These are phyloP conservation scores for Linnemannia elongata DNA, from an alignment of 192 early-diverging fungal species.

Conservation along the genomic window DNA sequence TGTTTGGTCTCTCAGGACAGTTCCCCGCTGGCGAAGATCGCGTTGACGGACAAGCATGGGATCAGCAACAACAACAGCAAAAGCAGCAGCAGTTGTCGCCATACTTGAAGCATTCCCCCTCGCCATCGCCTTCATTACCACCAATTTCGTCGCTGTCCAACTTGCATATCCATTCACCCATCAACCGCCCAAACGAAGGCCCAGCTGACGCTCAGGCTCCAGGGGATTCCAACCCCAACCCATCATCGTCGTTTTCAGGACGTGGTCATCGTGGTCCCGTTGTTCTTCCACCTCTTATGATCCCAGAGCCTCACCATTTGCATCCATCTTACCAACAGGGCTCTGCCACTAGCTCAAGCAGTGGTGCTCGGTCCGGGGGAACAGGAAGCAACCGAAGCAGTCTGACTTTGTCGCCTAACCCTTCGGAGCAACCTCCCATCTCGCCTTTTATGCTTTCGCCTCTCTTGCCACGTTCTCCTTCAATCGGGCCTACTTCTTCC, in stretches of 20 bases:
- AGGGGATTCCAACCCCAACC: background rate
- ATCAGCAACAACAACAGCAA: constrained; percentile 18
- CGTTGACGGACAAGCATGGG: constrained; percentile 3
- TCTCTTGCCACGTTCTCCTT: constrained; percentile 38
- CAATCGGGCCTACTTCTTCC: constrained; percentile 31
- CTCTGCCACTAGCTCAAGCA: background rate
- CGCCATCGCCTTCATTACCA: constrained; percentile 38
- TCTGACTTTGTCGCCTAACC: constrained; percentile 34
- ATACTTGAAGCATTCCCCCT: constrained; percentile 15
- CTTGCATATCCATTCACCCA: constrained; percentile 38
- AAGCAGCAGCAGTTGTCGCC: constrained; percentile 17
- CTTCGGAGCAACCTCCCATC: constrained; percentile 32
- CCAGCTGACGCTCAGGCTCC: background rate
- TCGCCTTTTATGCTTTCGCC: constrained; percentile 52
- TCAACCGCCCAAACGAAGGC: background rate
- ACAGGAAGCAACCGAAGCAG: constrained; percentile 44
- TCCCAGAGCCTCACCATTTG: constrained; percentile 48
- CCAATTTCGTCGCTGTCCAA: constrained; percentile 50
- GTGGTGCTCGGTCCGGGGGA: background rate
- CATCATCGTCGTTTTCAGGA: constrained; percentile 12
- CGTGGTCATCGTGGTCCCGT: constrained; percentile 26
- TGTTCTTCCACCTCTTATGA: constrained; percentile 37
- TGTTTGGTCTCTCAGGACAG: constrained; percentile 9
- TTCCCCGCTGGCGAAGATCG: constrained; percentile 20
- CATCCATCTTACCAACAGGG: constrained; percentile 44